phyloP scores from a whole-genome alignment of 2,329 filamentous ascomycete species.

The Penicillium brevicompactum region DNA sequence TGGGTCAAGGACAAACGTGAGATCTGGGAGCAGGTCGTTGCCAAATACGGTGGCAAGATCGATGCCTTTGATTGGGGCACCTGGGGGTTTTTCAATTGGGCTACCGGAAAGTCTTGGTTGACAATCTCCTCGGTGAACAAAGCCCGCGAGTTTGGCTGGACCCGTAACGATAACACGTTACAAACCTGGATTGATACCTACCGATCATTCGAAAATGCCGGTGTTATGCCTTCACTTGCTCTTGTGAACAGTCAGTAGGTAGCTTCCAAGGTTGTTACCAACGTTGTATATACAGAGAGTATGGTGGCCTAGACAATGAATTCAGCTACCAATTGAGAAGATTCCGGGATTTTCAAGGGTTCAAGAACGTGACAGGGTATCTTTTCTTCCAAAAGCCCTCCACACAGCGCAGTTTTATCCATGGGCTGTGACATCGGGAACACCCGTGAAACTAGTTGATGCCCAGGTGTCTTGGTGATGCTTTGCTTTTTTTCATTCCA shows the following conservation, averaged over 20 bases:
- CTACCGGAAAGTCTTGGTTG: slow-evolving; percentile 23
- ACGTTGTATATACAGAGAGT: no score
- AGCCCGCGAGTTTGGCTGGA: slow-evolving; percentile 27
- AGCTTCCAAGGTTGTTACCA: no score
- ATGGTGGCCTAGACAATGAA: no score
- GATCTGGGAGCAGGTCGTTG: slow-evolving; percentile 22
- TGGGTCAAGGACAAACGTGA: slow-evolving; percentile 27
- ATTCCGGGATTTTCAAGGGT: no score
- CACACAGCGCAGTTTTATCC: neutral
- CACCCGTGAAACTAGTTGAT: no score
- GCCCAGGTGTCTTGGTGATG: no score
- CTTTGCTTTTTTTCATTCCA: no score
- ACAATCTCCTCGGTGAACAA: slow-evolving; percentile 25
- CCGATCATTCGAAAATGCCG: slow-evolving; percentile 25
- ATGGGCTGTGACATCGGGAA: neutral
- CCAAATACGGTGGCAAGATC: slow-evolving; percentile 22
- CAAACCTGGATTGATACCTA: slow-evolving; percentile 29
- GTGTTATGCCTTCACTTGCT: slow-evolving; percentile 15
- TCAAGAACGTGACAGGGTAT: no score
- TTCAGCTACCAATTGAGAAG: neutral
- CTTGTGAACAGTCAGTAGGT: neutral
- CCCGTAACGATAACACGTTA: slow-evolving; percentile 18
- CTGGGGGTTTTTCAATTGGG: slow-evolving; percentile 30
- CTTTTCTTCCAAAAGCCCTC: no score
- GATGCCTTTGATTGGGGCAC: slow-evolving; percentile 30